Percentiles rank a stretch among this genome's conserved stretches.
phyloP scores from a whole-genome alignment of 1,284 basidiomycete species.

The Inonotus hispidus region DNA sequence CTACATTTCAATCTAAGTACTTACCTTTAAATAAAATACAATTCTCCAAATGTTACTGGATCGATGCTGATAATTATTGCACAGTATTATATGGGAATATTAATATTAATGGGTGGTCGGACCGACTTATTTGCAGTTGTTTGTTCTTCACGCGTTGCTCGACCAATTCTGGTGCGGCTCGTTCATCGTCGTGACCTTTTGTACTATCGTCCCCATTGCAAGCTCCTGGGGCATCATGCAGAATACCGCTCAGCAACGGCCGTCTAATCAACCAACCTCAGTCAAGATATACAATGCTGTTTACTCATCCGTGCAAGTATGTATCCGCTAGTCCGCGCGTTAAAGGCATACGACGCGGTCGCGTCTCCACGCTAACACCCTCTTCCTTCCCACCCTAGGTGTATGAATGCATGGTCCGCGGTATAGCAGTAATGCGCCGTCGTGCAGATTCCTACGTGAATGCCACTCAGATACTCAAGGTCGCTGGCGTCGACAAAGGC shows the following conservation, averaged over 20 bases:
- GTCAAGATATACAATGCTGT: conserved; percentile 88
- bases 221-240: conserved; percentile 27
- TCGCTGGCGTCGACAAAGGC: conserved; percentile 97
- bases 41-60: too few species aligned
- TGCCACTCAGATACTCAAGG: conserved; percentile 98
- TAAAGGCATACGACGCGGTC: conserved; percentile 29
- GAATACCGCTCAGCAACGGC: conserved; percentile 27
- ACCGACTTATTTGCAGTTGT: conserved; percentile 1
- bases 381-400: conserved; percentile 46
- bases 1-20: too few species aligned
- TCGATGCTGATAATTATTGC: too few species aligned
- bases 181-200: background rate
- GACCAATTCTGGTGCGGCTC: background rate
- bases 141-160: conserved; percentile 14
- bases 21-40: too few species aligned
- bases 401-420: conserved; percentile 95
- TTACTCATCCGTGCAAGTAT: conserved; percentile 79
- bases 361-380: conserved; percentile 6
- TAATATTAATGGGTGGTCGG: background rate
- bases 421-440: conserved; percentile 97
- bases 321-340: conserved; percentile 30
- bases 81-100: background rate
- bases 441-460: conserved; percentile 93
- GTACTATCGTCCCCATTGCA: background rate
- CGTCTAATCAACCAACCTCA: conserved; percentile 39